Evolutionary conservation across 1,284 basidiomycete genomes (phyloP).

Genomic region (Apiotrichum akiyoshidainum): DNA sequence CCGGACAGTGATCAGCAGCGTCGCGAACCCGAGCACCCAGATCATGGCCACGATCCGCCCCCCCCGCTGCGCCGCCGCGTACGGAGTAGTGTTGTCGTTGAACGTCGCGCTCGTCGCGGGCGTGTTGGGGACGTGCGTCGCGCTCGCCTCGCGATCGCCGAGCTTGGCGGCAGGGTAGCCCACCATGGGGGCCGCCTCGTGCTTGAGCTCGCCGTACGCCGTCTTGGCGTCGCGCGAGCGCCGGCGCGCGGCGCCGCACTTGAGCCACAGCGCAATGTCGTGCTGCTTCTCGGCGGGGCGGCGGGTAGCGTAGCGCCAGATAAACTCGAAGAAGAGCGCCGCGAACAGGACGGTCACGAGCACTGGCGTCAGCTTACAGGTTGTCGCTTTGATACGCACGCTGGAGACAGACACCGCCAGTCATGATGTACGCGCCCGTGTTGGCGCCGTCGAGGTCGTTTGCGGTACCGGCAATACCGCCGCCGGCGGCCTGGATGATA

Average conservation of each 20-base stretch:
- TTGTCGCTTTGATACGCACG: constrained; percentile 16
- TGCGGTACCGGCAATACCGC: constrained; percentile 34
- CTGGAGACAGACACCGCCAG: constrained; percentile 29
- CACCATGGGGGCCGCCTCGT: background rate
- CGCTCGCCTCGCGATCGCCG: too few species aligned
- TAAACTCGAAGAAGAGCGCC: constrained; percentile 31
- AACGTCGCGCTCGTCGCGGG: background rate
- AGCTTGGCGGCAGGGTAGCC: background rate
- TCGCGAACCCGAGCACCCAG: constrained; percentile 23
- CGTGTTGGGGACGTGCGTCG: too few species aligned
- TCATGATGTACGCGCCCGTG: constrained; percentile 40
- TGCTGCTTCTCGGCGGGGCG: constrained; percentile 23
- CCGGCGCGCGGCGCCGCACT: constrained; percentile 1
- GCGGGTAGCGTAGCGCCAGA: constrained; percentile 25
- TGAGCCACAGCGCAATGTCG: constrained; percentile 20
- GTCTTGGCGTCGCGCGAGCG: background rate
- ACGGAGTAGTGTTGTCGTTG: background rate
- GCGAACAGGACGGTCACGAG: constrained; percentile 42
- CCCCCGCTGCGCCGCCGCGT: background rate
- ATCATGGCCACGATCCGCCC: constrained; percentile 11
- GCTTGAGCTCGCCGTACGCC: background rate
- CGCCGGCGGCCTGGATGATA: constrained; percentile 45
- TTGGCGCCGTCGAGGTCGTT: constrained; percentile 21
- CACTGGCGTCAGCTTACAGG: constrained; percentile 7
- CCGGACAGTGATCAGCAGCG: constrained; percentile 41